These are phyloP conservation scores for Stevia rebaudiana DNA, from an alignment of 140 eudicot species.

Conservation along the genomic window DNA sequence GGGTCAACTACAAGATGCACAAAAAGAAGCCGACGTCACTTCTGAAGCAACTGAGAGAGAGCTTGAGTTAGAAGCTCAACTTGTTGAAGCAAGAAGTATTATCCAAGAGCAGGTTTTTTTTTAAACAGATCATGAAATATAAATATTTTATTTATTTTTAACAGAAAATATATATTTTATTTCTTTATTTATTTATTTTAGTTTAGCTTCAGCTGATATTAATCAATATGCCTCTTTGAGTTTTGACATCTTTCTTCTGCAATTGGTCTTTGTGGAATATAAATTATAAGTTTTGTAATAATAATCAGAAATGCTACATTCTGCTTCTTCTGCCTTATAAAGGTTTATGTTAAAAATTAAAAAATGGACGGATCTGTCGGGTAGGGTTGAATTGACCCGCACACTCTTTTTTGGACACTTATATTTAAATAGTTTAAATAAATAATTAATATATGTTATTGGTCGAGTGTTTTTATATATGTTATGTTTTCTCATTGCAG, in stretches of 20 bases:
- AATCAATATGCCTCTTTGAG: neutral
- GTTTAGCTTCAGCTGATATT: neutral
- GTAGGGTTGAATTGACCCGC: neutral
- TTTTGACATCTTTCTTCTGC: neutral
- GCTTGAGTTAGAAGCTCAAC: conserved; percentile 98
- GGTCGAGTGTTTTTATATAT: neutral
- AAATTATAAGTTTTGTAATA: neutral
- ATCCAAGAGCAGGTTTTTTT: conserved; percentile 92
- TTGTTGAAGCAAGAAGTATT: conserved; percentile 98
- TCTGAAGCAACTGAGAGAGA: conserved; percentile 96
- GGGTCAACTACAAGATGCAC: conserved; percentile 95
- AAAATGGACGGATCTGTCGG: neutral
- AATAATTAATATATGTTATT: neutral
- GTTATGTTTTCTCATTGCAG: conserved; percentile 36
- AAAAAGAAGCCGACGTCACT: conserved; percentile 82
- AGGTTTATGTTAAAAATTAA: neutral
- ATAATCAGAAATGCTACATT: neutral
- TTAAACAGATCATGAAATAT: neutral
- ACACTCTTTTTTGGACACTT: neutral
- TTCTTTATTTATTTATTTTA: neutral
- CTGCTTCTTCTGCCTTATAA: neutral
- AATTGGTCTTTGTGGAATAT: neutral
- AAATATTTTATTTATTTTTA: neutral
- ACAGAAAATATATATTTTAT: too few relatives aligned
- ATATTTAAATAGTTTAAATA: neutral